Evolutionary conservation across 306 rosid species (phyloP).

Genomic region (Prunus davidiana): DNA sequence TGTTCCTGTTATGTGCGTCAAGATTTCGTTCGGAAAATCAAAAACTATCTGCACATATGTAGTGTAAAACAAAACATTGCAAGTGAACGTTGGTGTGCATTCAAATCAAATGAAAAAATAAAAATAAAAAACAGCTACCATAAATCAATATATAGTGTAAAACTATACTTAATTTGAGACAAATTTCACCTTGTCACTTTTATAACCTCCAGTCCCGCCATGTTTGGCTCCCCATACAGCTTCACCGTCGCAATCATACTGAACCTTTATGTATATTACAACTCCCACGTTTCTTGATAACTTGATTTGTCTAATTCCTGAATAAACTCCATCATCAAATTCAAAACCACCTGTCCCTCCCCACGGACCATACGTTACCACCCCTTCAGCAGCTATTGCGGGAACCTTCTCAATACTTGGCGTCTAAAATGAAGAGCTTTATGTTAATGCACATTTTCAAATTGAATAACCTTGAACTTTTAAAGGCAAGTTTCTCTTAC

Average conservation of each 20-base stretch:
- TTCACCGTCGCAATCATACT: constrained; percentile 70
- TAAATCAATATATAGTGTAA: background rate
- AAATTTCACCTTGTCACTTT: constrained; percentile 63
- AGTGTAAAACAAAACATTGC: background rate
- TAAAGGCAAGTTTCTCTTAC: constrained; percentile 14
- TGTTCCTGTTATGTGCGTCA: constrained; percentile 79
- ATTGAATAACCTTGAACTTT: background rate
- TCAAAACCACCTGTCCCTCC: constrained; percentile 68
- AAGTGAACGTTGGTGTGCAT: background rate
- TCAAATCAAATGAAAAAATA: no score
- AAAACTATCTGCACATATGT: constrained; percentile 58
- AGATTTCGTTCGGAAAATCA: constrained; percentile 70
- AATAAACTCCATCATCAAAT: constrained; percentile 71
- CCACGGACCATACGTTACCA: constrained; percentile 76
- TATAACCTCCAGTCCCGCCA: constrained; percentile 87
- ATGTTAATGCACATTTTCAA: background rate
- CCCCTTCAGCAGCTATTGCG: constrained; percentile 49
- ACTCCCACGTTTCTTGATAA: constrained; percentile 66
- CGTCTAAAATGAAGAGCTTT: constrained; percentile 19
- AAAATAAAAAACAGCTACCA: background rate
- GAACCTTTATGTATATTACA: constrained; percentile 52
- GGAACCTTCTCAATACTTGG: constrained; percentile 32
- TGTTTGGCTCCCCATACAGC: constrained; percentile 62
- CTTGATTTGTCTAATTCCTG: constrained; percentile 68
- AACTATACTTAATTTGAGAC: background rate